Evolutionary conservation across 2,329 filamentous ascomycete species (phyloP).

Genomic region (Drechslerella dactyloides): DNA sequence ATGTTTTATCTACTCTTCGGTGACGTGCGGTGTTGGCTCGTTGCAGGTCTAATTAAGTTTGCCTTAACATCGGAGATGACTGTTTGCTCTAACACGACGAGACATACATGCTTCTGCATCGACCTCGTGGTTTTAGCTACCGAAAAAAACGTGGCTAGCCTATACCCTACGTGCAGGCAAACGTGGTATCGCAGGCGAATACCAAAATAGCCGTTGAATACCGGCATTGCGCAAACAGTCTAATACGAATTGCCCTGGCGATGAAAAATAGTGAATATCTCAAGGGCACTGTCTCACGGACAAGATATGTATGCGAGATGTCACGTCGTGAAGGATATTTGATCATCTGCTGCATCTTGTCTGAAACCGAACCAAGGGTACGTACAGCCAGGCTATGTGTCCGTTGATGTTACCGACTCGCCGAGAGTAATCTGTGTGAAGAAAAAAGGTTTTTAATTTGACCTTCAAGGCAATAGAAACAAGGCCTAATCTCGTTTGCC

Average conservation of each 20-base stretch:
- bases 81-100: slow-evolving; percentile 49
- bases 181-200: neutral
- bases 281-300: neutral
- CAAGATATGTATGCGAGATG: neutral
- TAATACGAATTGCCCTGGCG: neutral
- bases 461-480: too few relatives aligned
- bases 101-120: slow-evolving; percentile 16
- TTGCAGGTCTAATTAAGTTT: slow-evolving; percentile 20
- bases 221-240: slow-evolving; percentile 2
- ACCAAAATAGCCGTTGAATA: neutral
- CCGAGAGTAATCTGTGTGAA: too few relatives aligned
- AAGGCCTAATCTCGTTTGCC: neutral
- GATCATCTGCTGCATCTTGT: too few relatives aligned
- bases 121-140: slow-evolving; percentile 42
- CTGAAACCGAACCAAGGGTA: too few relatives aligned
- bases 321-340: too few relatives aligned
- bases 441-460: too few relatives aligned
- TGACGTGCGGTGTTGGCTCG: neutral
- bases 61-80: slow-evolving; percentile 34
- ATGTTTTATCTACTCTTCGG: neutral
- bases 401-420: too few relatives aligned
- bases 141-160: slow-evolving; percentile 38
- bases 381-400: too few relatives aligned
- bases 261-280: neutral
- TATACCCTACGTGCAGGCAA: neutral